Conservation (phyloP, 2,329 filamentous ascomycete genomes). For the Coniochaeta sp. region DNA sequence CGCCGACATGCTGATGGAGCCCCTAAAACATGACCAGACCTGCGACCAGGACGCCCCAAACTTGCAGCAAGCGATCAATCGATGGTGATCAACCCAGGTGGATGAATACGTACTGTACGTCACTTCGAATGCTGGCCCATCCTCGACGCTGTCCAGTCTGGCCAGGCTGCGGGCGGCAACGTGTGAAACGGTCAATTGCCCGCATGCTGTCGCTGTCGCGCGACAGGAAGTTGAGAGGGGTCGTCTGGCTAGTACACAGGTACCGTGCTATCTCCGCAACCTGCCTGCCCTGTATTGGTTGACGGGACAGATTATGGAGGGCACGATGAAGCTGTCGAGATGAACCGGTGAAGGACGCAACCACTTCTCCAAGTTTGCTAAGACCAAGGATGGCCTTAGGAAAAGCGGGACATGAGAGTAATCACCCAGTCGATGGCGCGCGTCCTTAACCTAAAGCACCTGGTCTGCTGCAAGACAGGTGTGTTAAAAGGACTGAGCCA, state of each 20-base stretch:
- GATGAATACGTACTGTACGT: too few species aligned
- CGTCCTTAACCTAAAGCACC: not conserved
- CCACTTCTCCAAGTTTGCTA: not conserved
- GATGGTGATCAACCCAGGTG: not conserved
- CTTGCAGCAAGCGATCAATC: not conserved
- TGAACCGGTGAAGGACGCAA: not conserved
- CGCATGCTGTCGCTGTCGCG: not conserved
- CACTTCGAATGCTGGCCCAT: too few species aligned
- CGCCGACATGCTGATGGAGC: not conserved
- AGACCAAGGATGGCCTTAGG: not conserved
- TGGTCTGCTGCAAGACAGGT: not conserved
- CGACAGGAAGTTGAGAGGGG: not conserved
- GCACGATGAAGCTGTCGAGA: not conserved
- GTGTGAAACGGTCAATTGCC: not conserved
- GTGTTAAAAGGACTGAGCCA: not conserved
- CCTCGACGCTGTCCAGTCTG: not conserved
- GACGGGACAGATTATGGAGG: not conserved
- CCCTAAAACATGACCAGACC: not conserved
- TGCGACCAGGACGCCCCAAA: not conserved
- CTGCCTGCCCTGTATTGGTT: not conserved
- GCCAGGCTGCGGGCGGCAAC: not conserved
- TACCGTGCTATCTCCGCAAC: not conserved
- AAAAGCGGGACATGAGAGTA: not conserved
- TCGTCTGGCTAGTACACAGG: not conserved
- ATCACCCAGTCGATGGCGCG: not conserved